Evolutionary conservation across 2,329 filamentous ascomycete species (phyloP), one percentile per base, ranked within the genome.

Genomic region (Trichoderma gracile): DNA sequence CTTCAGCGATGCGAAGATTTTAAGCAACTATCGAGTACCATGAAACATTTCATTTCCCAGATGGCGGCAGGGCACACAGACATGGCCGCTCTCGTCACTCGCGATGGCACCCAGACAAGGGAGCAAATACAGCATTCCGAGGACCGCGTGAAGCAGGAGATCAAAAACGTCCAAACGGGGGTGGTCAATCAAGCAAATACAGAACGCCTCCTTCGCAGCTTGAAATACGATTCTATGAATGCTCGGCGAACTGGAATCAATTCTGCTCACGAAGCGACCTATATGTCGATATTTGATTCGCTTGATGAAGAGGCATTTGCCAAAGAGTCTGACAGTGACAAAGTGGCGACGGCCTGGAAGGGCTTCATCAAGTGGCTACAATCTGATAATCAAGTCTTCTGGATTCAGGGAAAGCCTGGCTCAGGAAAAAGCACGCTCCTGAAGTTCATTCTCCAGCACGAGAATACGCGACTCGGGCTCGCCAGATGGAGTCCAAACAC

Each of bases 391-490:
- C 23, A 25, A 45, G 2, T 21, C 3, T 57, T 57, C 17, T 57
- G 54, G 54, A 57, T 57, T 17, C 40, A 46, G 3, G 54, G 54
- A 46, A 57, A 57, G 3, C 54, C 54, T 0, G 54, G 40, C 1
- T 10, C 40, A 0, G 54, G 54, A 3, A 57, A 57, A 33, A 57
- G 54, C n/a, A 57, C 54, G 12, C 54, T 57, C 23, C 3, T 33
- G n/a, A 46, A 46, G 25, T 57, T 57, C 21, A 23, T 57, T 0
- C 23, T 57, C 17, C 40, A 46, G 3, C 54, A 57, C 5, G 4
- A 57, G 9, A 57, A 57, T 5, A 57, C 54, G 9, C 40, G 33
- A 8, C 33, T 1, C 33, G 40, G 17, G 5, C 8, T 56, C 3
- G 12, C 45, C 15, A 57, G 30, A 33, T 57, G 53, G 53, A 56